Base-by-base conservation (phyloP, 768 basidiomycete genomes). In the Mycena rebaudengoi region DNA sequence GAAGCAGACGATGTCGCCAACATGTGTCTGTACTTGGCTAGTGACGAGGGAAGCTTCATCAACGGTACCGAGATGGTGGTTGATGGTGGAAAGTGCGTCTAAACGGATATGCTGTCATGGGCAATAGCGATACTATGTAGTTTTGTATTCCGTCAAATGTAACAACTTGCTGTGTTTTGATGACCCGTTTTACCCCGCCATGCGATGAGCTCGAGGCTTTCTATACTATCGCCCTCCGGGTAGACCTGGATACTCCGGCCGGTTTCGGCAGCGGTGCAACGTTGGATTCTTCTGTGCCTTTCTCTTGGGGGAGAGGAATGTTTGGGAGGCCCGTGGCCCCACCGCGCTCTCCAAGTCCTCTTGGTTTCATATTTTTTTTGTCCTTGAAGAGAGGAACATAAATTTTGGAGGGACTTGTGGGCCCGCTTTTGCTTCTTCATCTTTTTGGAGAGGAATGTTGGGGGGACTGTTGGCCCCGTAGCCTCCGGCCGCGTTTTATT, bases 21-120 rank as follows among this genome's bases (percentile, higher is more conserved):
- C 54, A 56, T 56, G 54, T 56, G 54, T 56, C 54, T 56, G 41
- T 56, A 56, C 41, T 56, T 56, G 54, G 54, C 54, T 56, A 56
- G 54, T 56, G 54, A 56, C 43, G 54, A 56, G 54, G 54, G 54
- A 56, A 45, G 54, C 43, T 56, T 56, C 41, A 56, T 56, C 45
- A 56, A 56, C 43, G 54, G 54, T 43, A 45, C 54, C 41, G 54
- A 56, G 54, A 56, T 56, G 54, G 43, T 56, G 43, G 54, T 56
- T 56, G 54, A 56, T 45, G 54, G 54, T 56, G 52, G 52, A 54
- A 54, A 54, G 52, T 54, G 52, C 37, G 28, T 54, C 52, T 54
- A 54, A 54, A 54, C 52, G 28, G 39, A 54, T 30, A 43, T 54
- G 37, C 40, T 54, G 52, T 54, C 37, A 54, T 54, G n/a, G 40